phyloP scores from a whole-genome alignment of 2,329 filamentous ascomycete genomes.

The Aspergillus pseudotamarii region DNA sequence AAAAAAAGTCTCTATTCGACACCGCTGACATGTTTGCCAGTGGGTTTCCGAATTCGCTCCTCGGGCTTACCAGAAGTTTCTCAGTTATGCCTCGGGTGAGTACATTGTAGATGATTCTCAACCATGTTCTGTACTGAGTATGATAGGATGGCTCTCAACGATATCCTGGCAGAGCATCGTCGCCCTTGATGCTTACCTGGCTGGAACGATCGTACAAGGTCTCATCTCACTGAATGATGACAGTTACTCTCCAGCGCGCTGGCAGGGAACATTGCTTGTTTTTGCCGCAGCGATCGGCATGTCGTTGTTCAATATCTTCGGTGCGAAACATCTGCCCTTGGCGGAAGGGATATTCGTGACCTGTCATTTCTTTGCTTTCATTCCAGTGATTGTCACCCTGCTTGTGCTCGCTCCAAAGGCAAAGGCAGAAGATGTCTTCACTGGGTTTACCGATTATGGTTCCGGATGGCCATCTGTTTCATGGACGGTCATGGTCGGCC shows the following conservation, averaged over 20 bases:
- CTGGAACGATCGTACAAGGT: constrained; percentile 3
- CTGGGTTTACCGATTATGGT: constrained; percentile 1
- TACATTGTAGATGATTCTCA: background rate
- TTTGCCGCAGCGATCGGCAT: background rate
- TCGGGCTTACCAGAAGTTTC: constrained; percentile 1
- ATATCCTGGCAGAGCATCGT: constrained; percentile 3
- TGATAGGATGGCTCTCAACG: constrained; percentile 2
- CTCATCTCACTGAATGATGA: background rate
- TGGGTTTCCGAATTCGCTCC: constrained; percentile 8
- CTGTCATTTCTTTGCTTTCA: constrained; percentile 1
- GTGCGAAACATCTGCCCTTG: background rate
- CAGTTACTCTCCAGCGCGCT: background rate
- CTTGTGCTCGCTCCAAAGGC: background rate
- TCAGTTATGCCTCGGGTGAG: constrained; percentile 7
- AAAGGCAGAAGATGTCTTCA: constrained; percentile 1
- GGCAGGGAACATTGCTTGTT: constrained; percentile 4
- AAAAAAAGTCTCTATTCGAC: background rate
- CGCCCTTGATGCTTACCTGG: background rate
- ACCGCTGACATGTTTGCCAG: background rate
- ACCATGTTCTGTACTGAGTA: background rate
- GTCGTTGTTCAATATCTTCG: constrained; percentile 3
- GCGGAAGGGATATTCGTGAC: constrained; percentile 1
- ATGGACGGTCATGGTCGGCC: constrained; percentile 5
- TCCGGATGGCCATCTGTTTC: constrained; percentile 2
- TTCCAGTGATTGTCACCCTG: constrained; percentile 1